These are phyloP conservation scores for Botrytis fabae DNA, from an alignment of 2,329 filamentous ascomycete species.

Conservation along the genomic window DNA sequence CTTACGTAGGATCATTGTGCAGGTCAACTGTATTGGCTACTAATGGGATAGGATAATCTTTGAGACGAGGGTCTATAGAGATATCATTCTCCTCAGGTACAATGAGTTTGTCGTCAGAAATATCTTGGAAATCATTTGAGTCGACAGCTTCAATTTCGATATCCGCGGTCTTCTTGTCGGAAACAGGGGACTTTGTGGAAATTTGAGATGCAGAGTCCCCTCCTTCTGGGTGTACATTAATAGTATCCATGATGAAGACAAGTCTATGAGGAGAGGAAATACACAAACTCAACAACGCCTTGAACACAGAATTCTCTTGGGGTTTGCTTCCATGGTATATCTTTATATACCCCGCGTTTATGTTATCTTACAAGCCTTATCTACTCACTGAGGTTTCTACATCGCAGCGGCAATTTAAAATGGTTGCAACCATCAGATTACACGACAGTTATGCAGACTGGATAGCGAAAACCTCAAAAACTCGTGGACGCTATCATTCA, in stretches of 20 bases:
- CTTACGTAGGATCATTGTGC: constrained; percentile 40
- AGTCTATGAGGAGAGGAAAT: background rate
- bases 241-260: constrained; percentile 6
- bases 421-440: constrained; percentile 2
- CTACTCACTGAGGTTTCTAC: background rate
- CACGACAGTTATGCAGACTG: background rate
- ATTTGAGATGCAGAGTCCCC: background rate
- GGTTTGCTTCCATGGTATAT: background rate
- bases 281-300: background rate
- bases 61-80: constrained; percentile 40
- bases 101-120: constrained; percentile 28
- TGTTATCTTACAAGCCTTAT: background rate
- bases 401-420: background rate
- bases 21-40: constrained; percentile 42
- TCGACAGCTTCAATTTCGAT: constrained; percentile 9
- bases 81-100: constrained; percentile 38
- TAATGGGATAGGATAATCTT: constrained; percentile 40
- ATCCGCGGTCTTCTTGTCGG: constrained; percentile 9
- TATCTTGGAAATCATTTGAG: constrained; percentile 10
- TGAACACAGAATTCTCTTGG: background rate
- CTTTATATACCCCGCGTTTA: constrained; percentile 1
- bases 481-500: background rate
- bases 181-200: background rate
- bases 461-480: background rate
- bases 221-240: background rate